These are phyloP conservation scores for Paragyromitra xinjiangensis DNA, from an alignment of 495 filamentous ascomycete species.

Conservation along the genomic window DNA sequence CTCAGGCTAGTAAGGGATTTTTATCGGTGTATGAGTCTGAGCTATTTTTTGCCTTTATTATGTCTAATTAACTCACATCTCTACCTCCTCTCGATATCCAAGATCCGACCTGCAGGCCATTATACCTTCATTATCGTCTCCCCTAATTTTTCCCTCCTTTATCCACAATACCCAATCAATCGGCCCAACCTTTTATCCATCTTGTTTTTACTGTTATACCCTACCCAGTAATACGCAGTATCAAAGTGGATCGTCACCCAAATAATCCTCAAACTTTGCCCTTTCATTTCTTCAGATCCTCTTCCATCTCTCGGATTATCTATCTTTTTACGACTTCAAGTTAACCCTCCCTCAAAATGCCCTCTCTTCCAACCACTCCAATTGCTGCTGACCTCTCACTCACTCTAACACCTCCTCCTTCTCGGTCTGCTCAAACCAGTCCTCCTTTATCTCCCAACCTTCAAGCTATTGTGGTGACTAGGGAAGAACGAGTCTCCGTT, in stretches of 20 bases:
- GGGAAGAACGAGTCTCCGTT: neutral
- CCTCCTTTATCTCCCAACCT: conserved; percentile 16
- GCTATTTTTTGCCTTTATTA: no score
- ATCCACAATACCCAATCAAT: neutral
- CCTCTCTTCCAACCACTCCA: conserved; percentile 33
- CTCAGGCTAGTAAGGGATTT: neutral
- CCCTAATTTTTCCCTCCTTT: neutral
- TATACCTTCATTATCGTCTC: no score
- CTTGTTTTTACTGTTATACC: neutral
- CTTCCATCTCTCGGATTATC: neutral
- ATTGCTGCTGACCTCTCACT: conserved; percentile 20
- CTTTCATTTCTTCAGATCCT: neutral
- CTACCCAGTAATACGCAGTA: neutral
- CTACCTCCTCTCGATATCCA: no score
- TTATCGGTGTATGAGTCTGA: no score
- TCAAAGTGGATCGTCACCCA: neutral
- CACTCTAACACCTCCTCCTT: conserved; percentile 18
- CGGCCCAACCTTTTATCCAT: neutral
- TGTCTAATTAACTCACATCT: no score
- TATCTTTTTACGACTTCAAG: neutral
- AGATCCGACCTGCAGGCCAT: no score
- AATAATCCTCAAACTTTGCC: neutral
- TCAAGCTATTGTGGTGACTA: neutral
- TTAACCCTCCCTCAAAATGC: conserved; percentile 16
- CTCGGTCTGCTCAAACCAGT: conserved; percentile 15